phyloP scores from a whole-genome alignment of 257 asterid species.

The Lithospermum erythrorhizon region DNA sequence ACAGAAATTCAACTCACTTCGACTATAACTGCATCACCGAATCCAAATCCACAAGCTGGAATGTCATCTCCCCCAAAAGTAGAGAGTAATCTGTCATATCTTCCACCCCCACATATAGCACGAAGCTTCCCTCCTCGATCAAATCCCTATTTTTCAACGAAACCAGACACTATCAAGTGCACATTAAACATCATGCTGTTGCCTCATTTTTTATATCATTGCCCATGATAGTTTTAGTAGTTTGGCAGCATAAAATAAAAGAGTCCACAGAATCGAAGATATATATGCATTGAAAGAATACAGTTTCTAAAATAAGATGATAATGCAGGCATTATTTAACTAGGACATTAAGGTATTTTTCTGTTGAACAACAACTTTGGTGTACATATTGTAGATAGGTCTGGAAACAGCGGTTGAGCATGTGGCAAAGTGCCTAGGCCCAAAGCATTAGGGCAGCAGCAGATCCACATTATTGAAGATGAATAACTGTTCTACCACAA shows the following conservation, averaged over 20 bases:
- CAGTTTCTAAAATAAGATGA: no score
- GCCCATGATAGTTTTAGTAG: no score
- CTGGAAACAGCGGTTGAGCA: neutral
- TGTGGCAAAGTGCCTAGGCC: neutral
- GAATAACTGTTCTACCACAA: neutral
- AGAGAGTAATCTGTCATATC: constrained; percentile 78
- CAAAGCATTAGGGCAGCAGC: neutral
- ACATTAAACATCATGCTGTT: neutral
- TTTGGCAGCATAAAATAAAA: neutral
- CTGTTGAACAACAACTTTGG: no score
- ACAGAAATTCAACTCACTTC: constrained; percentile 51
- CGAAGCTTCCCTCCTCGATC: constrained; percentile 88
- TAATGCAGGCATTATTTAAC: neutral
- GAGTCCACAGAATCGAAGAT: neutral
- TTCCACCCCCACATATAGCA: constrained; percentile 97
- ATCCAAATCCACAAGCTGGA: constrained; percentile 99
- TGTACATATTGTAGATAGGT: neutral
- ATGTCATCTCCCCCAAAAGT: constrained; percentile 88
- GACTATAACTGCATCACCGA: constrained; percentile 93
- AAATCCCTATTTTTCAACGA: constrained; percentile 53
- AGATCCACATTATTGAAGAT: neutral
- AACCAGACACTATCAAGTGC: neutral
- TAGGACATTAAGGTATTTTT: neutral
- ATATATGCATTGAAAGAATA: neutral
- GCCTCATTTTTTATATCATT: neutral